These are phyloP conservation scores for Colletotrichum higginsianum DNA, from an alignment of 2,329 filamentous ascomycete species.

Conservation along the genomic window DNA sequence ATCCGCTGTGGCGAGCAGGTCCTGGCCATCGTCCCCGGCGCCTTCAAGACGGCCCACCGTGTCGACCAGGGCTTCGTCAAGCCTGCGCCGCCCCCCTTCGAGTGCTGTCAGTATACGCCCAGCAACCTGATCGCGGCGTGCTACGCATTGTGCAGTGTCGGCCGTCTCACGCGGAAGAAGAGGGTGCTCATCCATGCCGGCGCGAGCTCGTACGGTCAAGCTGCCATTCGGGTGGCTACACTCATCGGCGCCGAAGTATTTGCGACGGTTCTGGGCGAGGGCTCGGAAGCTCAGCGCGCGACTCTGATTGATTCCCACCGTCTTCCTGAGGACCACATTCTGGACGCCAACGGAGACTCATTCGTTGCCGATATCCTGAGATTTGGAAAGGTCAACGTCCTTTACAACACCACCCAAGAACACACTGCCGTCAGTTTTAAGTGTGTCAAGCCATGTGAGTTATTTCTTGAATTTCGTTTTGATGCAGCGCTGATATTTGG, in stretches of 20 bases:
- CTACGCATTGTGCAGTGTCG: constrained; percentile 56
- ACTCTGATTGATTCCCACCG: constrained; percentile 52
- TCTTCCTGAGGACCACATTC: constrained; percentile 54
- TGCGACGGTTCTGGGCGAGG: constrained; percentile 54
- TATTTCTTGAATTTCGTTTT: constrained; percentile 37
- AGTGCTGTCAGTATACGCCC: constrained; percentile 46
- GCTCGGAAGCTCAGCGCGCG: constrained; percentile 52
- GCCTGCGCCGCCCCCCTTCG: constrained; percentile 5
- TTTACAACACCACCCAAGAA: constrained; percentile 60
- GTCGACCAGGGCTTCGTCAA: constrained; percentile 56
- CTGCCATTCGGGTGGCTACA: constrained; percentile 59
- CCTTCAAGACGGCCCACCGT: constrained; percentile 53
- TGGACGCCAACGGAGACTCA: constrained; percentile 53
- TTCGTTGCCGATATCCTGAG: constrained; percentile 55
- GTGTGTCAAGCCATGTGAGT: constrained; percentile 56
- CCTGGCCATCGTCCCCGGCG: constrained; percentile 54
- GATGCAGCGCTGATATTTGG: constrained; percentile 33
- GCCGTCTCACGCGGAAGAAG: constrained; percentile 47
- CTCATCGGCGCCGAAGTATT: constrained; percentile 58
- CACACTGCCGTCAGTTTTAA: constrained; percentile 50
- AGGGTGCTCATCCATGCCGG: constrained; percentile 62
- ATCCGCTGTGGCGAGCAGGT: constrained; percentile 59
- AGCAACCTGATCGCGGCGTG: constrained; percentile 59
- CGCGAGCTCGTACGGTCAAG: constrained; percentile 60
- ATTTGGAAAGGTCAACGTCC: constrained; percentile 39